Percentiles rank a stretch among this genome's conserved stretches.
Evolutionary conservation across 371 early-diverging fungal genomes (phyloP).

Genomic region (Nematocida parisii): DNA sequence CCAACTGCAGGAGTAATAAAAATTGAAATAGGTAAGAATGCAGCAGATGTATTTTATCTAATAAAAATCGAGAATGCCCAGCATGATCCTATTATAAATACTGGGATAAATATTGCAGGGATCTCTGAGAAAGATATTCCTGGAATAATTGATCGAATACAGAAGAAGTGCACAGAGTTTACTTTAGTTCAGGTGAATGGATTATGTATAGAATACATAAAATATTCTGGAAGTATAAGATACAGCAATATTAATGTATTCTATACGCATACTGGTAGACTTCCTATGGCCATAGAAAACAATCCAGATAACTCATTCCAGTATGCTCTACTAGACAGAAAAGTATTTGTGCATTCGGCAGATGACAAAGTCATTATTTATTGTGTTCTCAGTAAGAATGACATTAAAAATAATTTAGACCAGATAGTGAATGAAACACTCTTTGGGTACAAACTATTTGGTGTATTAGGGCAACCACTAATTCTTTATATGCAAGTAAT

Average conservation of each 20-base stretch:
- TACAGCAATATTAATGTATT: neutral
- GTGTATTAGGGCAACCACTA: neutral
- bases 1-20: neutral
- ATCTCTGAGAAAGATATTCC: too few relatives aligned
- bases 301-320: neutral
- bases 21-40: too few relatives aligned
- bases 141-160: too few relatives aligned
- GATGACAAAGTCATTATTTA: neutral
- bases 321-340: conserved; percentile 22
- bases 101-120: too few relatives aligned
- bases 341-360: conserved; percentile 4
- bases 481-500: neutral
- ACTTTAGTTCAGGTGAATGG: too few relatives aligned
- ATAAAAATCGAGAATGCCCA: too few relatives aligned
- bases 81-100: too few relatives aligned
- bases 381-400: neutral
- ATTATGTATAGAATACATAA: too few relatives aligned
- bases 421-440: conserved; percentile 13
- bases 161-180: too few relatives aligned
- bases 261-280: neutral
- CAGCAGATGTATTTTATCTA: too few relatives aligned
- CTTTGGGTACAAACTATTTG: conserved; percentile 8
- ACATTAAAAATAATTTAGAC: neutral
- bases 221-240: too few relatives aligned
- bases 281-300: conserved; percentile 1